Evolutionary conservation across 495 filamentous ascomycete species (phyloP).

Genomic region (Penicillium antarcticum): DNA sequence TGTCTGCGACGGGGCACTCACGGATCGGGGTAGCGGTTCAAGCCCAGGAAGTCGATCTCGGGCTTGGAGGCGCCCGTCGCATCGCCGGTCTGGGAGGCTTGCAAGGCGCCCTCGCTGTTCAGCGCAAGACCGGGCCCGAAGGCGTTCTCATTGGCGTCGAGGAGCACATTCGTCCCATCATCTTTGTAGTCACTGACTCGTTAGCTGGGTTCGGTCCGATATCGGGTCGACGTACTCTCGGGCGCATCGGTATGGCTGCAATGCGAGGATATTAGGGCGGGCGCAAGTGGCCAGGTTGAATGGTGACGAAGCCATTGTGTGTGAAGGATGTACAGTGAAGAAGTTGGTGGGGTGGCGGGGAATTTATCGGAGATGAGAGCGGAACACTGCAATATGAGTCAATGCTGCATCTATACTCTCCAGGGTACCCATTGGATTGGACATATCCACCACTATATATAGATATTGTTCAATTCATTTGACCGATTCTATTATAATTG

Average conservation of each 20-base stretch:
- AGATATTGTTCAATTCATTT: too few species aligned
- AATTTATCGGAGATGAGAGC: conserved; percentile 17
- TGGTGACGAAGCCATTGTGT: conserved; percentile 44
- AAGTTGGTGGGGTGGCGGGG: conserved; percentile 22
- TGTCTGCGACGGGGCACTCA: conserved; percentile 31
- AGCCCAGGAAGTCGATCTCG: conserved; percentile 65
- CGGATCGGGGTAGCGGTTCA: conserved; percentile 97
- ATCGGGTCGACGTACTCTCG: conserved; percentile 61
- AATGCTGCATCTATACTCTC: conserved; percentile 9
- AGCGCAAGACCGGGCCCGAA: conserved; percentile 73
- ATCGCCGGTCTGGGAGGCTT: conserved; percentile 30
- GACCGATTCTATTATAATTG: too few species aligned
- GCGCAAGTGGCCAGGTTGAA: conserved; percentile 82
- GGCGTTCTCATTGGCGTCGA: conserved; percentile 98
- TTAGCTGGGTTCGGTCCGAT: conserved; percentile 28
- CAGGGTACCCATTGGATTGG: neutral
- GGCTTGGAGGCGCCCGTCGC: conserved; percentile 36
- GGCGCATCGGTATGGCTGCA: conserved; percentile 82
- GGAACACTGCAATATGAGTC: conserved; percentile 12
- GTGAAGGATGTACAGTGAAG: neutral
- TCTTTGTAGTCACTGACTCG: conserved; percentile 91
- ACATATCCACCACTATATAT: too few species aligned
- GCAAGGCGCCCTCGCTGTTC: conserved; percentile 42
- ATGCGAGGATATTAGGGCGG: conserved; percentile 74
- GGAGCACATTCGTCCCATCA: conserved; percentile 91